Evolutionary conservation across 2,329 filamentous ascomycete species (phyloP).

Genomic region (Diaporthe eres): DNA sequence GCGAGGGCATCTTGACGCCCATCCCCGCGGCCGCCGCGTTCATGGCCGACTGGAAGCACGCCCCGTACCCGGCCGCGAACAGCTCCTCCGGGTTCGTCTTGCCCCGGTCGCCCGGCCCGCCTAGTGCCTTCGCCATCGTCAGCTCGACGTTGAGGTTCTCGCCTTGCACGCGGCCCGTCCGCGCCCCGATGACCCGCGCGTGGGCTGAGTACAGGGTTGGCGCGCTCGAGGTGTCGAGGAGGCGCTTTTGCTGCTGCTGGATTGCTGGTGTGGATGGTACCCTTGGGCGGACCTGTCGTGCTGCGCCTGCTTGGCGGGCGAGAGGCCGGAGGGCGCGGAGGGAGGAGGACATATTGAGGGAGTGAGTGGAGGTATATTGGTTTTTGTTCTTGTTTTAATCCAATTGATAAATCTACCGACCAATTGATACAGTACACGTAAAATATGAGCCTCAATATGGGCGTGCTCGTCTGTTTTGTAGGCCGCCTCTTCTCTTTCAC

Average conservation of each 20-base stretch:
- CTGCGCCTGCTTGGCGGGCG: slow-evolving; percentile 5
- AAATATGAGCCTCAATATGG: background rate
- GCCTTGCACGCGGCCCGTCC: slow-evolving; percentile 49
- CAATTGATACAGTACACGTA: background rate
- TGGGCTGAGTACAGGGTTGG: slow-evolving; percentile 55
- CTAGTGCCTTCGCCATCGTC: slow-evolving; percentile 59
- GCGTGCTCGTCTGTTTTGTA: background rate
- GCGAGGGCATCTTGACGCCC: slow-evolving; percentile 57
- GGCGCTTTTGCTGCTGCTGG: slow-evolving; percentile 46
- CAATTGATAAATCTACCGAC: background rate
- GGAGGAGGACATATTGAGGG: slow-evolving; percentile 19
- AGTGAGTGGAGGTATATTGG: background rate
- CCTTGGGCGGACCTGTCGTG: background rate
- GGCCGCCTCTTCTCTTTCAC: background rate
- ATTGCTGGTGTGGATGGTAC: background rate
- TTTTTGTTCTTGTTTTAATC: background rate
- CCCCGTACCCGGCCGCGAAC: slow-evolving; percentile 62
- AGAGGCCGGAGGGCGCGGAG: slow-evolving; percentile 21
- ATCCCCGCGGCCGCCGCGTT: slow-evolving; percentile 56
- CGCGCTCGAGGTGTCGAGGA: slow-evolving; percentile 56
- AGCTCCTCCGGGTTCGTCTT: slow-evolving; percentile 64
- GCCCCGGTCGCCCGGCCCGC: slow-evolving; percentile 54
- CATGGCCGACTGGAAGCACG: slow-evolving; percentile 63
- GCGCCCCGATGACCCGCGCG: slow-evolving; percentile 56
- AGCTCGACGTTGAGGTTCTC: slow-evolving; percentile 52